Evolutionary conservation across 345 rosid species (phyloP), one percentile per base, ranked within the genome.

Genomic region (Rhodamnia rubescens): DNA sequence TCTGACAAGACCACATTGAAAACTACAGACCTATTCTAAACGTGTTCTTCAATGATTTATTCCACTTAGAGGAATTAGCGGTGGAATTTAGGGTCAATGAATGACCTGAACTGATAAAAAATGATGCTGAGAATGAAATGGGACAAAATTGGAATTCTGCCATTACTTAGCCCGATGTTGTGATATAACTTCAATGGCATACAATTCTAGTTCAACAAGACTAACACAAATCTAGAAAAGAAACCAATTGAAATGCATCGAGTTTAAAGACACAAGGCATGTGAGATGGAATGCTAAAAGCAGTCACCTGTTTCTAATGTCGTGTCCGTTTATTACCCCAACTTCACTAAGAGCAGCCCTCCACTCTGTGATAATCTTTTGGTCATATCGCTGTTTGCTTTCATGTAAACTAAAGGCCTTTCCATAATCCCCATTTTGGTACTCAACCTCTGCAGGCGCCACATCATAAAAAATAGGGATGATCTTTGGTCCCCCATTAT

Each of bases 291-390:
- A 24, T 24, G 29, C 14, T 58, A 5, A 2, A 0, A n/a, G 8
- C 0, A 12, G 18, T 58, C 69, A 58, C 69, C 69, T 58, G 8
- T 58, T 36, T 36, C 40, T 2, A 36, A 36, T 36, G 40, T 42
- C 7, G 44, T 42, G 44, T 42, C 44, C 44, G 5, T 42, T 4
- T 6, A 58, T 26, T 5, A 0, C 32, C 64, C 32, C 64, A 2
- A 58, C 32, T 58, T 0, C 5, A 1, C 1, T 1, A 2, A 59
- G 74, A 59, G 74, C 74, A 59, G 0, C 20, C 40, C 1, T 27
- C 74, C 74, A 59, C 0, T 27, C 1, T 0, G 0, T 0, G 0
- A 14, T 59, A 14, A 18, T 59, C 0, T 14, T 0, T 59, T 27
- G 0, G 1, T 0, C 11, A 6, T 27, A 0, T 27, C 40, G 20